A percentile compares a stretch with the other conserved stretches of the same genome.
Evolutionary conservation across 306 rosid species (phyloP).

Genomic region (Prosopis cineraria): DNA sequence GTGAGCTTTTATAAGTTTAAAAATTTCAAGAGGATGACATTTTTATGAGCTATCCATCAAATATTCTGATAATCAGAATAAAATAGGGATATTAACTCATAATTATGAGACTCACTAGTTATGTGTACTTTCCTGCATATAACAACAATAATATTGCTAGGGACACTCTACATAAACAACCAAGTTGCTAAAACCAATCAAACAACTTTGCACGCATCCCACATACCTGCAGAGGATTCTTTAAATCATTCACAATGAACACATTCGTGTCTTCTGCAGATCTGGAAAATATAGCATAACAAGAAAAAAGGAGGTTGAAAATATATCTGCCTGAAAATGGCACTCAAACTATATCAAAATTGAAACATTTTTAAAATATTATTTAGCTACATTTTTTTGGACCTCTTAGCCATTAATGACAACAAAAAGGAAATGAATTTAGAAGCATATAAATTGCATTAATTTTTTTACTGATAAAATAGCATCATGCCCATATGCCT

Average conservation of each 20-base stretch:
- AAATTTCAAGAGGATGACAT: background rate
- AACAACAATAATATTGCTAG: background rate
- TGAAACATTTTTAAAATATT: background rate
- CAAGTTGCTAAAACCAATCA: conserved; percentile 18
- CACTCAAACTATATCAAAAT: conserved; percentile 21
- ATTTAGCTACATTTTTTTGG: background rate
- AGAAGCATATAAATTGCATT: background rate
- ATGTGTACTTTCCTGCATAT: conserved; percentile 20
- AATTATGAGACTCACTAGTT: conserved; percentile 5
- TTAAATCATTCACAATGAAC: conserved; percentile 86
- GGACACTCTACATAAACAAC: conserved; percentile 14
- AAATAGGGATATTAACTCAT: conserved; percentile 4
- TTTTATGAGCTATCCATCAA: background rate
- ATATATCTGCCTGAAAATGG: conserved; percentile 15
- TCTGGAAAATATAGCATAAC: conserved; percentile 51
- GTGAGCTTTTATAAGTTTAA: background rate
- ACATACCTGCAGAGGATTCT: conserved; percentile 90
- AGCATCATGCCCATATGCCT: background rate
- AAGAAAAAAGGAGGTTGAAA: conserved; percentile 26
- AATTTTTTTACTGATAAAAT: background rate
- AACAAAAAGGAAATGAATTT: conserved; percentile 8
- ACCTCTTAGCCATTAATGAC: too few relatives aligned
- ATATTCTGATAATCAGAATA: conserved; percentile 22
- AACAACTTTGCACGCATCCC: conserved; percentile 19
- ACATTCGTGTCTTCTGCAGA: conserved; percentile 90